A percentile compares a stretch with the other conserved stretches of the same genome.
Evolutionary conservation across 1,284 basidiomycete species (phyloP).

Genomic region (Anthracocystis panici-leucophaei): DNA sequence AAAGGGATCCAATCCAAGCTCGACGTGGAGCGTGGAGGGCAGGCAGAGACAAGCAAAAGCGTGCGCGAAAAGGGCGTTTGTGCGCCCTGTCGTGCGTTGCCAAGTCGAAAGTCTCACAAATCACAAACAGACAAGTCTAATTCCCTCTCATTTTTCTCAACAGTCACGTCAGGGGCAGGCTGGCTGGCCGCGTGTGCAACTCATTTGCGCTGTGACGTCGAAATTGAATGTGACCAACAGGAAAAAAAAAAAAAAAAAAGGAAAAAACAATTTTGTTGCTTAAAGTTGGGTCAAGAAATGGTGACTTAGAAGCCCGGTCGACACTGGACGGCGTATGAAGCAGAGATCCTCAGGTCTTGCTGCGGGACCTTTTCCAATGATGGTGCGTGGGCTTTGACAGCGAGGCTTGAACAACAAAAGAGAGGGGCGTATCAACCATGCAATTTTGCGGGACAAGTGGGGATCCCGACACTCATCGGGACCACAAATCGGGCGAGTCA

Average conservation of each 20-base stretch:
- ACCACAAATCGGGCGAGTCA: not conserved
- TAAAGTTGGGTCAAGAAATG: too few species aligned
- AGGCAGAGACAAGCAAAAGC: not conserved
- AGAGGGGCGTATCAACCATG: not conserved
- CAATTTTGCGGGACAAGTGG: too few species aligned
- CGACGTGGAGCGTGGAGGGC: slow-evolving; percentile 9
- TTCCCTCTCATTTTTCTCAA: not conserved
- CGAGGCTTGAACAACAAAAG: not conserved
- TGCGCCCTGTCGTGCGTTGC: slow-evolving; percentile 9
- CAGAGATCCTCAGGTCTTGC: too few species aligned
- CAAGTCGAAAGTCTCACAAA: not conserved
- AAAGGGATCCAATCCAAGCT: not conserved
- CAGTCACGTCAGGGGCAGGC: not conserved
- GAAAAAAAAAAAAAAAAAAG: too few species aligned
- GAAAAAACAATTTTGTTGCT: not conserved
- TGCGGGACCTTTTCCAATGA: too few species aligned
- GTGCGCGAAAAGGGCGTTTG: not conserved
- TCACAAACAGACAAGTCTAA: too few species aligned
- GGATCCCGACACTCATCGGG: not conserved
- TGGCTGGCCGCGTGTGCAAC: not conserved
- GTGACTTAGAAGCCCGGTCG: too few species aligned
- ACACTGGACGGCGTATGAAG: too few species aligned
- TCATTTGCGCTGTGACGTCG: not conserved
- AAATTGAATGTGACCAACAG: not conserved
- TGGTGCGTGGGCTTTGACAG: too few species aligned